Evolutionary conservation across 352 stramenopile species (phyloP).

Genomic region (Phytophthora aleatoria): DNA sequence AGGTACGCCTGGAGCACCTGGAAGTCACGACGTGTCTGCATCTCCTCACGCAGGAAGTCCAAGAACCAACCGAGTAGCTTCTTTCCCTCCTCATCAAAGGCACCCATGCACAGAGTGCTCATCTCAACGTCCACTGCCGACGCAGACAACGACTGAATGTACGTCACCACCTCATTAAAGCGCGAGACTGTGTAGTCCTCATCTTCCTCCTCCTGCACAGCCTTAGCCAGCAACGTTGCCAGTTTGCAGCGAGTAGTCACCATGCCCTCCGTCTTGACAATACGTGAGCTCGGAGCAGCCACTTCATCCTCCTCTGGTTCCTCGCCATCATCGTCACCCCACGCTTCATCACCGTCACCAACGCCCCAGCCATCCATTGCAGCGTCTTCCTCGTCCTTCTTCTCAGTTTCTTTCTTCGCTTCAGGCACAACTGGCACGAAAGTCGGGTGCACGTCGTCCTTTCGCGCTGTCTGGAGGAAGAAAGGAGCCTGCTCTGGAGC

Average conservation of each 20-base stretch:
- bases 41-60: conserved; percentile 65
- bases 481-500: conserved; percentile 95
- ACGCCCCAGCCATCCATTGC: conserved; percentile 74
- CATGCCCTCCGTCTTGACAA: conserved; percentile 73
- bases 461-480: conserved; percentile 93
- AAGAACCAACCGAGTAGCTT: conserved; percentile 67
- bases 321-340: conserved; percentile 57
- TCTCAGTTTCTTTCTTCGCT: conserved; percentile 18
- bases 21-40: conserved; percentile 70
- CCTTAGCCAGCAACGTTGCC: conserved; percentile 53
- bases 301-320: conserved; percentile 31
- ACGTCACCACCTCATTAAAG: conserved; percentile 53
- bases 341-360: conserved; percentile 62
- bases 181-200: conserved; percentile 26
- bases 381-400: conserved; percentile 36
- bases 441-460: conserved; percentile 78
- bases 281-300: conserved; percentile 51
- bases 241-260: conserved; percentile 78
- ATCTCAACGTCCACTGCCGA: conserved; percentile 82
- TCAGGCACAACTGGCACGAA: conserved; percentile 63
- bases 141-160: conserved; percentile 78
- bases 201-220: conserved; percentile 30
- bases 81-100: conserved; percentile 81
- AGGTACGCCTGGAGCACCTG: conserved; percentile 86
- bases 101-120: conserved; percentile 84